Evolutionary conservation across 345 rosid species (phyloP), one percentile per base, ranked within the genome.

Genomic region (Gossypioides kirkii): DNA sequence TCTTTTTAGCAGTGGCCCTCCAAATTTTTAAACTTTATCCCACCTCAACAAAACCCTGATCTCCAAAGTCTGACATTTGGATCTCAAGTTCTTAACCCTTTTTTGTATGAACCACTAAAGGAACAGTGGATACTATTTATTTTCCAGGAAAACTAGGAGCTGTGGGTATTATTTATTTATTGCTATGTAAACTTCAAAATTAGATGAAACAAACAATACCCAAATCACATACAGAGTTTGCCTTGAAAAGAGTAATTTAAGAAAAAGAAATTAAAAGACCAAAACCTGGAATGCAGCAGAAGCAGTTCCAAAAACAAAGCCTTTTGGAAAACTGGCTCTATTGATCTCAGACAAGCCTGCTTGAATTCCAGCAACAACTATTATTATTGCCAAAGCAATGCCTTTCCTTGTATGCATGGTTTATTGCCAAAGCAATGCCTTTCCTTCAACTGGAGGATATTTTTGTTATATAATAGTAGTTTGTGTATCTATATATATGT

Each of bases 231-330:
- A 26, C 2, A 36, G 16, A 49, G 42, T 49, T 50, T 36, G 47
- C 10, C 49, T n/a, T 46, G 72, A 20, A 71, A 50, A 52, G 18
- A 71, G 12, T 6, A 13, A 4, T 18, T 2, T 0, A 18, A 20
- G 25, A n/a, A 8, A 8, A 59, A 62, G 46, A 17, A 10, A 4
- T 6, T 2, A 25, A 59, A 45, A 61, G 25, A 61, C 43, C 49
- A n/a, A 54, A 18, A 76, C 90, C 90, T 86, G 90, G 66, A 76
- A 86, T 74, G 90, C 78, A 61, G 90, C 81, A 47, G 90, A 84
- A n/a, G 90, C 87, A 14, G 90, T 86, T 74, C 90, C 87, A 18
- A 86, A 84, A 58, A 84, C 82, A 78, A 86, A 86, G 17, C 84
- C 87, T 60, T 79, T 60, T 6, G 87, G 90, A 55, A 86, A 86